A percentile compares a stretch with the other conserved stretches of the same genome.
These are phyloP conservation scores for Backusella parvicylindrica DNA, from an alignment of 192 early-diverging fungal genomes.

Conservation along the genomic window DNA sequence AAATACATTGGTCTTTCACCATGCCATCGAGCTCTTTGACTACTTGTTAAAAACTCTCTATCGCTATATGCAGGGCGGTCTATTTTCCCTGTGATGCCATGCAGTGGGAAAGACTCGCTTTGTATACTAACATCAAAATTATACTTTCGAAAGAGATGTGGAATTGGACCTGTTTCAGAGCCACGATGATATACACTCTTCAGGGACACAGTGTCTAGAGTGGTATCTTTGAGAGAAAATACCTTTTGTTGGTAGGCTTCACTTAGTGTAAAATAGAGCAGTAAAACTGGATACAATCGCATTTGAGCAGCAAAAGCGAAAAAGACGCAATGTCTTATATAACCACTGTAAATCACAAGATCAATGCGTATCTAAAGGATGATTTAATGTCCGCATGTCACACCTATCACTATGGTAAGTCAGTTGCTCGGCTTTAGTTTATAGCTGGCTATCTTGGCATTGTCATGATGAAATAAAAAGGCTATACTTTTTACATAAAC, in stretches of 20 bases:
- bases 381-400: not conserved
- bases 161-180: constrained; percentile 21
- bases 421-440: too few relatives aligned
- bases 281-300: not conserved
- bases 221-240: not conserved
- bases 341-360: not conserved
- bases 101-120: not conserved
- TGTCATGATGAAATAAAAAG: too few relatives aligned
- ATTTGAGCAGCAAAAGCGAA: not conserved
- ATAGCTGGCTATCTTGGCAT: too few relatives aligned
- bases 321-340: not conserved
- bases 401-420: too few relatives aligned
- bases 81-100: not conserved
- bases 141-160: constrained; percentile 24
- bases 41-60: not conserved
- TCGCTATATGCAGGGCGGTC: not conserved
- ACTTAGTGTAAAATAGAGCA: not conserved
- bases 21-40: not conserved
- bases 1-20: constrained; percentile 1
- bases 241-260: not conserved
- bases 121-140: not conserved
- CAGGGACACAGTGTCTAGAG: not conserved
- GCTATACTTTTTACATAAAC: too few relatives aligned
- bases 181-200: constrained; percentile 35
- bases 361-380: not conserved